These are phyloP conservation scores for Komagataella ulmi DNA, from an alignment of 805 yeast genomes.

Conservation along the genomic window DNA sequence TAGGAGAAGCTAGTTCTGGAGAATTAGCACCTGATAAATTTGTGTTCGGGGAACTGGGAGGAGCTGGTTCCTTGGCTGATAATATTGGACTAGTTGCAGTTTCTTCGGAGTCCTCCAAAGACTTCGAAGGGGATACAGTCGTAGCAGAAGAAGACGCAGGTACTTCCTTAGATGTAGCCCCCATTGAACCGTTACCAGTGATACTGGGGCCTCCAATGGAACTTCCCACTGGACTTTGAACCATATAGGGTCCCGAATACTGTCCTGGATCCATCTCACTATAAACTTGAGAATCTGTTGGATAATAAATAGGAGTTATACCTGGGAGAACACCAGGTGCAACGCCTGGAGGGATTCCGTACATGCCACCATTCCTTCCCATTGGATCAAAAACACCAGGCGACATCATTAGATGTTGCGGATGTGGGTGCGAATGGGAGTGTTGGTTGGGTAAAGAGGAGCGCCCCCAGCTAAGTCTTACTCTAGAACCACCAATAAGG, in stretches of 20 bases:
- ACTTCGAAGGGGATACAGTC: neutral
- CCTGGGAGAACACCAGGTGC: slow-evolving; percentile 4
- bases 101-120: neutral
- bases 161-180: neutral
- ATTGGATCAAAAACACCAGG: slow-evolving; percentile 7
- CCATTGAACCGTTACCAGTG: neutral
- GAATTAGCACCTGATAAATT: neutral
- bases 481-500: slow-evolving; percentile 59
- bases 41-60: neutral
- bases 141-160: neutral
- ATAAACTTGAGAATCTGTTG: slow-evolving; percentile 1
- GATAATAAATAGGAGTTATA: slow-evolving; percentile 4
- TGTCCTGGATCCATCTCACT: neutral
- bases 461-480: slow-evolving; percentile 69
- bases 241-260: neutral
- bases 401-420: slow-evolving; percentile 6
- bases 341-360: slow-evolving; percentile 4
- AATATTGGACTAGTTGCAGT: neutral
- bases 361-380: slow-evolving; percentile 5
- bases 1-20: neutral
- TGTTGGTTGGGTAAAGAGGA: slow-evolving; percentile 13
- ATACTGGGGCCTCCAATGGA: neutral
- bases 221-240: neutral
- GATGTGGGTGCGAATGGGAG: slow-evolving; percentile 4
- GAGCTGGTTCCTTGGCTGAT: neutral